Evolutionary conservation across 495 filamentous ascomycete genomes (phyloP), one percentile per base, ranked within the genome.

Genomic region (Clohesyomyces aquaticus): DNA sequence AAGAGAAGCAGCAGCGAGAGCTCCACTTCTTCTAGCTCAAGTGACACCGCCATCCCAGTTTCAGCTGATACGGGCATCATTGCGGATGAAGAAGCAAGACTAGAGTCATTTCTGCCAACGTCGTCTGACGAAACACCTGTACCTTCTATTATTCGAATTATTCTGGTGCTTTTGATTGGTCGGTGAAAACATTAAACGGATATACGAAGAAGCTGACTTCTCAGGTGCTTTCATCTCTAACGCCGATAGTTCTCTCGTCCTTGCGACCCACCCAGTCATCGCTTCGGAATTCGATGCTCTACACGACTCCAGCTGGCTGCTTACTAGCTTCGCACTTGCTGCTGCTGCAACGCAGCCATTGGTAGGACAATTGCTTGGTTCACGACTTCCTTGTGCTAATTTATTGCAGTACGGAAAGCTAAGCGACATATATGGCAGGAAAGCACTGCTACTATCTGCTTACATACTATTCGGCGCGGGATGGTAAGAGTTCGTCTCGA

Each of bases 251-350:
- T 85, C 85, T 0, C 77, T 91, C 0, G 77, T 90, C 0, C 75
- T 90, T 52, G 86, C 87, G 0, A 85, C 85, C 0, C 81, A 87
- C 35, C 79, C 79, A 8, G 76, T 73, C 35, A 85, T 91, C 32
- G 83, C 87, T 0, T 91, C 88, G 32, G 83, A 89, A 58, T 89
- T 90, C 72, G 75, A 84, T 61, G 77, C 76, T 28, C 68, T 89
- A 10, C 77, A 77, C 8, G 77, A 83, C 61, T 85, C 84, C 1
- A 85, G 77, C 56, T 91, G 87, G 88, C 70, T 91, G n/a, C 82
- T 87, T 10, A 87, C 85, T 4, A 82, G 79, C 46, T 90, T 87
- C 68, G 78, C 79, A 0, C 71, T 91, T 3, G 85, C 85, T 14
- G 74, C 80, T 0, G 85, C 83, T 18, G 82, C 83, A 1, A 83